phyloP scores from a whole-genome alignment of 2,329 filamentous ascomycete genomes.

The Aspergillus niger region DNA sequence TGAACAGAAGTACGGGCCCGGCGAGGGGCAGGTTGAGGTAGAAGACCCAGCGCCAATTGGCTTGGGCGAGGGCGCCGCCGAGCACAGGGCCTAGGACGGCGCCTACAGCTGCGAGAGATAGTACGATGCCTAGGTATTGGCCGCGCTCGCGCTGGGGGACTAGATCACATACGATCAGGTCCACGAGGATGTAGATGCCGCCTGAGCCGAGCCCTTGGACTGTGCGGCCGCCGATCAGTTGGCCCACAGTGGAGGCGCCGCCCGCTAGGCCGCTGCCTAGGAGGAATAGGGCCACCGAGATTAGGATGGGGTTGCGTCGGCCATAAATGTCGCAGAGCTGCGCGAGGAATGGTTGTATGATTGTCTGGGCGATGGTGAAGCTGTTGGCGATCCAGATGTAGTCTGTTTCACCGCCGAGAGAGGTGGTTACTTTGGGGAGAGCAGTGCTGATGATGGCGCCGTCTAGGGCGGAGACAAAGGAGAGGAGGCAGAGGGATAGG shows the following conservation, averaged over 20 bases:
- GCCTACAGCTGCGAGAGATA: neutral
- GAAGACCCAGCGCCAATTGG: constrained; percentile 33
- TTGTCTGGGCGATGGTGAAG: neutral
- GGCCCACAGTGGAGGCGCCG: constrained; percentile 45
- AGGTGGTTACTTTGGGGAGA: neutral
- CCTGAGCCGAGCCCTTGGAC: constrained; percentile 57
- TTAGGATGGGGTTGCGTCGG: constrained; percentile 46
- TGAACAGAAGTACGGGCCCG: constrained; percentile 24
- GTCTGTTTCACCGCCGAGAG: neutral
- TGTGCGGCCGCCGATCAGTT: constrained; percentile 57
- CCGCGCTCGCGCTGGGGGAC: constrained; percentile 43
- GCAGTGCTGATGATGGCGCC: neutral
- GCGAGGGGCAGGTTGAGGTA: constrained; percentile 33
- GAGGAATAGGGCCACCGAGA: constrained; percentile 49
- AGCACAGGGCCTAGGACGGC: constrained; percentile 27
- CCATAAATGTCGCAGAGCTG: constrained; percentile 58
- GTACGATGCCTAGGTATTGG: constrained; percentile 29
- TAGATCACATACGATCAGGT: constrained; percentile 51
- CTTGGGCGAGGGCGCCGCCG: constrained; percentile 28
- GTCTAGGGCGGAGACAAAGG: neutral
- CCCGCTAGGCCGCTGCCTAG: constrained; percentile 58
- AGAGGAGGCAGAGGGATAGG: neutral
- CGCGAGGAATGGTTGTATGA: constrained; percentile 51
- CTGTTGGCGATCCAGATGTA: neutral
- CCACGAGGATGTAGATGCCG: constrained; percentile 45